Conservation (phyloP, 257 asterid species). For the Galeopsis tetrahit region DNA sequence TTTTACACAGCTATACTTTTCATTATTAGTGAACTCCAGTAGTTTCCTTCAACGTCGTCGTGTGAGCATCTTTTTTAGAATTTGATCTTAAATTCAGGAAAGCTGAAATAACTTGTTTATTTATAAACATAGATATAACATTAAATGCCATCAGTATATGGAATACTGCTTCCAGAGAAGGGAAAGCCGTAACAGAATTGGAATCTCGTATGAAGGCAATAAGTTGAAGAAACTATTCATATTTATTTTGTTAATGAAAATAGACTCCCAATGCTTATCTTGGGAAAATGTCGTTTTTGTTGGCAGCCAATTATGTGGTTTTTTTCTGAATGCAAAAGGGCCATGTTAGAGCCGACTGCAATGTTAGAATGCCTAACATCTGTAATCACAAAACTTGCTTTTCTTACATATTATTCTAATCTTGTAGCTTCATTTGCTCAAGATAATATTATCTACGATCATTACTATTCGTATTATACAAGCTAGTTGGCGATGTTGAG, state of each 20-base stretch:
- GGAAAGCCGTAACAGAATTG: background rate
- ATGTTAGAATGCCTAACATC: background rate
- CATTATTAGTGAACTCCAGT: background rate
- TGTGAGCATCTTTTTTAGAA: background rate
- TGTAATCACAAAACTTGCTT: background rate
- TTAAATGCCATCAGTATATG: background rate
- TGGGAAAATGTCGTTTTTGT: background rate
- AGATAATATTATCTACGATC: background rate
- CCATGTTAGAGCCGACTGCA: background rate
- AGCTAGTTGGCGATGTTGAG: background rate
- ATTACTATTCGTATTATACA: slow-evolving; percentile 1
- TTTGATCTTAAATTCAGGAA: background rate
- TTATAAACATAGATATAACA: background rate
- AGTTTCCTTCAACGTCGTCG: background rate
- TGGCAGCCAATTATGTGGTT: background rate
- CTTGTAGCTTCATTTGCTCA: background rate
- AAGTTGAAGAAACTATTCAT: background rate
- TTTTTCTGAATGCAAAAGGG: background rate
- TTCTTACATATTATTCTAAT: background rate
- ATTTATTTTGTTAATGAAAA: background rate
- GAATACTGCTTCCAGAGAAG: background rate
- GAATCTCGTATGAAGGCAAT: background rate
- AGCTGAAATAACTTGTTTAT: background rate
- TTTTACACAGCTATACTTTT: background rate
- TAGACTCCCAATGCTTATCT: background rate